Evolutionary conservation across 495 filamentous ascomycete genomes (phyloP).

Genomic region (Tetracladium setigerum): DNA sequence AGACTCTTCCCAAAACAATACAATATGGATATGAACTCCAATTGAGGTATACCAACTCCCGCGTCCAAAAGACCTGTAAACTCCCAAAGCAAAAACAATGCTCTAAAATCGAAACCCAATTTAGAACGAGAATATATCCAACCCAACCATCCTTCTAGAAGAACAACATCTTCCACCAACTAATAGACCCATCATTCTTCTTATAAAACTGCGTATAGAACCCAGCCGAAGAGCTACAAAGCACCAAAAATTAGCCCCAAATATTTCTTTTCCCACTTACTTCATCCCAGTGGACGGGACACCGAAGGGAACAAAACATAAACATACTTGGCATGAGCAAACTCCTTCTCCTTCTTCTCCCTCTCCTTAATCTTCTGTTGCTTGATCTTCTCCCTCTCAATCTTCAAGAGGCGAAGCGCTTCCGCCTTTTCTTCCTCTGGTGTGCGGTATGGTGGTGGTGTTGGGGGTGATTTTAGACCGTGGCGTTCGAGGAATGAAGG

Average conservation of each 20-base stretch:
- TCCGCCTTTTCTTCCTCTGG: no score
- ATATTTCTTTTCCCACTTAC: background rate
- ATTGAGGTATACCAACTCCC: background rate
- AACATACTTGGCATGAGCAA: background rate
- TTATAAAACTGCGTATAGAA: background rate
- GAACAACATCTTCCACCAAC: background rate
- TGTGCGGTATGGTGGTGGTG: no score
- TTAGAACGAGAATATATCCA: background rate
- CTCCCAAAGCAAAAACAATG: background rate
- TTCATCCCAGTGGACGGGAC: background rate
- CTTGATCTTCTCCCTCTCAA: no score
- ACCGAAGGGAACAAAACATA: background rate
- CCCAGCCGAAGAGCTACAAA: background rate
- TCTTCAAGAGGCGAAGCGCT: no score
- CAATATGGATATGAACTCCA: background rate
- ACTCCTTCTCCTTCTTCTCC: background rate
- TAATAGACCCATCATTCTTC: background rate
- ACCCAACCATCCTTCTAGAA: background rate
- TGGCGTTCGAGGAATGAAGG: no score
- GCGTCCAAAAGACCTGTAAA: background rate
- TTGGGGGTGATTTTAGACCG: no score
- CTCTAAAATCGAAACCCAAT: background rate
- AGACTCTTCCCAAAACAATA: constrained; percentile 5
- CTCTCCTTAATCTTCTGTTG: no score
- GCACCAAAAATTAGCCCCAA: background rate